Percentiles rank a stretch among this genome's conserved stretches.
phyloP scores from a whole-genome alignment of 345 rosid genomes.

The Erysimum cheiranthoides region DNA sequence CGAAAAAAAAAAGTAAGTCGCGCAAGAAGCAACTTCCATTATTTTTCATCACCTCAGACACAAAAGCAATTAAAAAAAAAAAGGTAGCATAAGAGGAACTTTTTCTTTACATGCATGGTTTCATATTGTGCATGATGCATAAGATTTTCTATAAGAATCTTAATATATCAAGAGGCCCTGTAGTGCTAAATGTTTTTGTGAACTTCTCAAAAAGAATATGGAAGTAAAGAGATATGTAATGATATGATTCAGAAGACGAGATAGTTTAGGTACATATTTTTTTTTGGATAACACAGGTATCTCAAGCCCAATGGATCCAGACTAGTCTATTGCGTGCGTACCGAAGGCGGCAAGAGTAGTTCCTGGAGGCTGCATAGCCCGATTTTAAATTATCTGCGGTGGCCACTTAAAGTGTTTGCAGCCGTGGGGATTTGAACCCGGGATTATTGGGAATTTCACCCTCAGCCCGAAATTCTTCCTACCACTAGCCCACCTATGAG shows the following conservation, averaged over 20 bases:
- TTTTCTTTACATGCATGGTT: not conserved
- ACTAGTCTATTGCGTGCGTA: too few relatives aligned
- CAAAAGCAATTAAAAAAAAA: slow-evolving; percentile 32
- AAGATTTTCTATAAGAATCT: slow-evolving; percentile 25
- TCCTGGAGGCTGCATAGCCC: too few relatives aligned
- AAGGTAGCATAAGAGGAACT: not conserved
- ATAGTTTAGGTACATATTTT: too few relatives aligned
- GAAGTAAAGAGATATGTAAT: not conserved
- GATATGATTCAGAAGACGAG: not conserved
- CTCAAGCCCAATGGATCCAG: too few relatives aligned
- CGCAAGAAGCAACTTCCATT: slow-evolving; percentile 27
- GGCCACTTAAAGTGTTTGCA: too few relatives aligned
- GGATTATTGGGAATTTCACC: too few relatives aligned
- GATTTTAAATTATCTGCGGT: too few relatives aligned
- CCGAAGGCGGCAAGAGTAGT: too few relatives aligned
- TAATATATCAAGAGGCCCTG: slow-evolving; percentile 38
- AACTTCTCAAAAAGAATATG: slow-evolving; percentile 1
- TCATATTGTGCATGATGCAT: not conserved
- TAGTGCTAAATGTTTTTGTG: slow-evolving; percentile 1
- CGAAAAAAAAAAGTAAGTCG: slow-evolving; percentile 28
- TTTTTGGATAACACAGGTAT: too few relatives aligned
- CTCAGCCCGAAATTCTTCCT: too few relatives aligned
- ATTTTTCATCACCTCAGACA: slow-evolving; percentile 3
- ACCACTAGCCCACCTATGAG: too few relatives aligned
- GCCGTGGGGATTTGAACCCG: too few relatives aligned